Base-by-base conservation (phyloP, 2,329 filamentous ascomycete genomes). In the Colletotrichum sublineola region DNA sequence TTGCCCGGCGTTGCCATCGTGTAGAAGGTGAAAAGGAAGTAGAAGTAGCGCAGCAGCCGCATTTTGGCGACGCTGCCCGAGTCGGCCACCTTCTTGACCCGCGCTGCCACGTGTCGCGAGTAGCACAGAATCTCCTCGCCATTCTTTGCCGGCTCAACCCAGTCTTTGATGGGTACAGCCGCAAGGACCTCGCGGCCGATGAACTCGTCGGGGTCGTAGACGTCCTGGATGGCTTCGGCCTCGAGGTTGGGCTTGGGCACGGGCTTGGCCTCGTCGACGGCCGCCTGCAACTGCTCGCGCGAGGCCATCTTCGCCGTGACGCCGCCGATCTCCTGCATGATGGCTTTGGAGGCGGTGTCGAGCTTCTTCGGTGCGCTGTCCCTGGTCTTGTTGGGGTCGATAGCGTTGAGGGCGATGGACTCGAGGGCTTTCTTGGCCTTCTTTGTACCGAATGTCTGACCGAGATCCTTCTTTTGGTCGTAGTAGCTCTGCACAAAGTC, bases 391-490 rank as follows among this genome's bases (percentile, higher is more conserved):
- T 80, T 79, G 53, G 85, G 81, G 53, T 82, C 83, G 76, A 96
- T 94, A 24, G 92, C 92, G 78, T 95, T 95, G 77, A 93, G 87
- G 2, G 90, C 90, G 74, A 89, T 86, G 68, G 91, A 88, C 38
- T 87, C 86, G 76, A 96, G 90, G 1, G 90, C 92, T 83, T 95
- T 96, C 86, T 91, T 93, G 31, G 94, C 92, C 82, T 95, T 96
- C 84, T 94, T 95, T 36, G 93, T 96, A 80, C 94, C 94, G 78
- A 97, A 97, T 42, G 92, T 90, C 77, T 93, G 88, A 52, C 93
- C 93, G 15, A 97, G 89, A 2, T 91, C 89, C 76, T 90, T 91
- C 76, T 89, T 89, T 78, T 89, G 88, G 38, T 92, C 88, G 77
- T 87, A 83, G 77, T 87, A 88, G 56, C 84, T 88, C 89, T 91